Base-by-base conservation (phyloP, 2,329 filamentous ascomycete species). In the Penicillium hordei region DNA sequence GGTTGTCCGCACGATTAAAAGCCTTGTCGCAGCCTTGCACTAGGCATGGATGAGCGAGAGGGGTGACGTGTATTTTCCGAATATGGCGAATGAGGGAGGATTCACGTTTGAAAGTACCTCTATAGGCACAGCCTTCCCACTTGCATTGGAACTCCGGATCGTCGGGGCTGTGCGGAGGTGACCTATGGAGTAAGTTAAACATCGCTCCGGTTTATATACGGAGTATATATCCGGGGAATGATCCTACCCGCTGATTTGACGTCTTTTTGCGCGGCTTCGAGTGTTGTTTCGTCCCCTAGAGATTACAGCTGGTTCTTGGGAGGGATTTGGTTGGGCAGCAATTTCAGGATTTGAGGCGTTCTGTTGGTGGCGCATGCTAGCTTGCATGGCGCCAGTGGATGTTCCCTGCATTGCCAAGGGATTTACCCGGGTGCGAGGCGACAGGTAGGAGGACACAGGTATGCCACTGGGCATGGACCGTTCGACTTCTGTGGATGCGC, bases 71-170 rank as follows among this genome's bases (percentile, higher is more conserved):
- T 21, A 61, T 57, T 3, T 60, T 55, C 34, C 52, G 56, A 17
- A 65, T 10, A 40, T 65, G 63, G 27, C 63, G 63, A 5, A 63
- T 40, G 13, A 65, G 46, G 6, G 54, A 58, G 9, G 46, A 43
- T 38, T 61, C 49, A 3, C 50, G 59, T 33, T 48, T 55, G 50
- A 63, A 65, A 33, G 34, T 36, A 5, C 59, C 60, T 5, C 42
- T 1, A 40, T 61, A 63, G 25, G 2, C 27, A n/a, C 63, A 65
- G 38, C 52, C 59, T 31, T 59, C 34, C 39, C 40, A 43, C 15
- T 43, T 43, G 40, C 40, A 43, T 43, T 27, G 40, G 15, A 43
- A 43, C 23, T 43, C 23, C 0, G 1, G 23, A 23, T 17, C 21
- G 3, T 25, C 5, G 39, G 21, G 13, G 39, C 7, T 17, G 39